A percentile compares a stretch with the other conserved stretches of the same genome.
These are phyloP conservation scores for Orbilia brochopaga DNA, from an alignment of 2,329 filamentous ascomycete genomes.

Conservation along the genomic window DNA sequence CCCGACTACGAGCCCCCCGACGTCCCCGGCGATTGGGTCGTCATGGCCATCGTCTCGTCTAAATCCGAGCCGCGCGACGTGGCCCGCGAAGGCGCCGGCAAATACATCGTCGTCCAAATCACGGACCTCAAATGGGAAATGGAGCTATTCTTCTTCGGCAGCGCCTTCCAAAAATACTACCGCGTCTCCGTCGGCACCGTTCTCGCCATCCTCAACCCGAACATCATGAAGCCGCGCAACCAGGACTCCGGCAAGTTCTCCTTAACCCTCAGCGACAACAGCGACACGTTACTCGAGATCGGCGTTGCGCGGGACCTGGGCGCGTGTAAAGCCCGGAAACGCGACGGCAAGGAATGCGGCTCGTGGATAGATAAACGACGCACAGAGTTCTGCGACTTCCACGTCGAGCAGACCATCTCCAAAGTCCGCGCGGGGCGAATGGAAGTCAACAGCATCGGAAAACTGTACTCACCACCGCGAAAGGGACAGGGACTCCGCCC, in stretches of 20 bases:
- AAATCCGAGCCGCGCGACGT: slow-evolving; percentile 80
- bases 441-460: slow-evolving; percentile 76
- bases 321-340: slow-evolving; percentile 83
- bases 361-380: slow-evolving; percentile 87
- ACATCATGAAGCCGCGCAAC: slow-evolving; percentile 79
- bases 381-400: slow-evolving; percentile 90
- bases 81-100: slow-evolving; percentile 69
- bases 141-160: slow-evolving; percentile 89
- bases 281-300: slow-evolving; percentile 85
- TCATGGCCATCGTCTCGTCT: slow-evolving; percentile 83
- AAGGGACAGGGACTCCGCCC: slow-evolving; percentile 52
- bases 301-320: slow-evolving; percentile 83
- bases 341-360: slow-evolving; percentile 79
- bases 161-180: slow-evolving; percentile 90
- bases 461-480: slow-evolving; percentile 59
- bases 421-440: slow-evolving; percentile 73
- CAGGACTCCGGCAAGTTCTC: slow-evolving; percentile 83
- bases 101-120: slow-evolving; percentile 90
- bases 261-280: slow-evolving; percentile 74
- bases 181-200: slow-evolving; percentile 91
- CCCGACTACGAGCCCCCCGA: slow-evolving; percentile 81
- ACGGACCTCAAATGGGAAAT: slow-evolving; percentile 89
- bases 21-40: slow-evolving; percentile 84
- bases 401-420: slow-evolving; percentile 79
- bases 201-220: slow-evolving; percentile 88